These are phyloP conservation scores for Ogataea hybrid DNA, from an alignment of 1,139 yeast species.

Conservation along the genomic window DNA sequence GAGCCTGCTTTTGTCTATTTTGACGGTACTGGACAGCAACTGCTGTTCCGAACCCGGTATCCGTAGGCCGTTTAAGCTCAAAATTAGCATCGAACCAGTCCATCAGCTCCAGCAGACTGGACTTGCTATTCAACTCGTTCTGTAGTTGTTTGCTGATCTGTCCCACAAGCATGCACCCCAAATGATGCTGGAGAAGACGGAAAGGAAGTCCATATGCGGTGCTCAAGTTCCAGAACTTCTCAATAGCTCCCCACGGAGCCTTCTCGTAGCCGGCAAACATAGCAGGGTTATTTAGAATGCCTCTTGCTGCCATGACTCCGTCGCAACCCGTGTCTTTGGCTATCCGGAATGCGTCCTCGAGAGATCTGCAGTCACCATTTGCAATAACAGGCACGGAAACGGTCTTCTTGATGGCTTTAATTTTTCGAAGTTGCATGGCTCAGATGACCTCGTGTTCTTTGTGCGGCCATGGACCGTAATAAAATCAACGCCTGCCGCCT, in stretches of 20 bases:
- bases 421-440: slow-evolving; percentile 85
- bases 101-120: slow-evolving; percentile 58
- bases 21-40: slow-evolving; percentile 54
- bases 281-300: slow-evolving; percentile 83
- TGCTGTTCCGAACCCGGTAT: slow-evolving; percentile 63
- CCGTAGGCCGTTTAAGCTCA: slow-evolving; percentile 61
- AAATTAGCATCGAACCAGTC: slow-evolving; percentile 82
- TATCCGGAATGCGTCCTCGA: slow-evolving; percentile 61
- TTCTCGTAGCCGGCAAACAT: slow-evolving; percentile 67
- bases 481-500: slow-evolving; percentile 87
- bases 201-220: slow-evolving; percentile 82
- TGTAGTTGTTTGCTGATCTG: slow-evolving; percentile 53
- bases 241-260: slow-evolving; percentile 92
- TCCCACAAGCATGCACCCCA: slow-evolving; percentile 78
- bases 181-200: slow-evolving; percentile 80
- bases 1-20: slow-evolving; percentile 34
- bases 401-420: slow-evolving; percentile 56
- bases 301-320: slow-evolving; percentile 96
- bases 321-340: slow-evolving; percentile 70
- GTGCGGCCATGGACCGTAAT: slow-evolving; percentile 95
- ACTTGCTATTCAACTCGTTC: slow-evolving; percentile 63
- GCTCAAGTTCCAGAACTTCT: slow-evolving; percentile 75
- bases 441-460: slow-evolving; percentile 76
- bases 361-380: slow-evolving; percentile 85
- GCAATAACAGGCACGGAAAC: slow-evolving; percentile 84